Conservation (phyloP, 805 yeast species). For the Cyberlindnera euphorbiiphila region DNA sequence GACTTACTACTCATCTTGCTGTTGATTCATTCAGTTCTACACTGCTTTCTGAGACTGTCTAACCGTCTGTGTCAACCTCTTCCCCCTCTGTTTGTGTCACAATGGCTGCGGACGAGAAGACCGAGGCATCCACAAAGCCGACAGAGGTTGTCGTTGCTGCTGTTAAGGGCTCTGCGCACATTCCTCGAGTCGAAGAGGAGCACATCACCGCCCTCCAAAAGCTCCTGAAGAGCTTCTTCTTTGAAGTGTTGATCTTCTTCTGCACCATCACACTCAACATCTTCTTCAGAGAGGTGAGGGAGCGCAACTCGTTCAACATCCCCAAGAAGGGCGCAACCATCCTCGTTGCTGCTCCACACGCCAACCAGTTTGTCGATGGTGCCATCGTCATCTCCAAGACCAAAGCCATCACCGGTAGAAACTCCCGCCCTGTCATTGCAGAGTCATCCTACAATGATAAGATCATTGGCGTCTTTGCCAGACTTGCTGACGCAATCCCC, state of each 20-base stretch:
- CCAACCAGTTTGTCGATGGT: conserved; percentile 84
- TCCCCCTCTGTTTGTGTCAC: no score
- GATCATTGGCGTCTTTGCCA: conserved; percentile 73
- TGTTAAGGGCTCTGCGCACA: no score
- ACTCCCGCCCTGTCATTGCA: conserved; percentile 78
- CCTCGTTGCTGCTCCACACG: conserved; percentile 79
- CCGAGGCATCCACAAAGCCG: no score
- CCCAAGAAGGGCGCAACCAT: conserved; percentile 66
- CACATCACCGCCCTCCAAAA: neutral
- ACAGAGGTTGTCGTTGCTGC: no score
- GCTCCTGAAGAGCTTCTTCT: conserved; percentile 17
- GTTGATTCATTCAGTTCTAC: no score
- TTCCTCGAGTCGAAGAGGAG: conserved; percentile 13
- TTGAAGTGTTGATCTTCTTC: conserved; percentile 21
- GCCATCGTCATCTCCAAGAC: conserved; percentile 76
- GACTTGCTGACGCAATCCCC: conserved; percentile 75
- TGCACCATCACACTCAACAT: conserved; percentile 27
- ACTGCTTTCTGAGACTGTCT: no score
- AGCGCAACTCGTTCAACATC: conserved; percentile 64
- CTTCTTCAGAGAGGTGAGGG: conserved; percentile 71
- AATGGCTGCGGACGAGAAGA: no score
- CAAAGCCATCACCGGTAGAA: conserved; percentile 55
- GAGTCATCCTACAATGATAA: conserved; percentile 61
- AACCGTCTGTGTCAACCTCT: no score
- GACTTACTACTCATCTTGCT: no score